Base-by-base conservation (phyloP, 129 eudicot genomes). In the Flaveria ramosissima region DNA sequence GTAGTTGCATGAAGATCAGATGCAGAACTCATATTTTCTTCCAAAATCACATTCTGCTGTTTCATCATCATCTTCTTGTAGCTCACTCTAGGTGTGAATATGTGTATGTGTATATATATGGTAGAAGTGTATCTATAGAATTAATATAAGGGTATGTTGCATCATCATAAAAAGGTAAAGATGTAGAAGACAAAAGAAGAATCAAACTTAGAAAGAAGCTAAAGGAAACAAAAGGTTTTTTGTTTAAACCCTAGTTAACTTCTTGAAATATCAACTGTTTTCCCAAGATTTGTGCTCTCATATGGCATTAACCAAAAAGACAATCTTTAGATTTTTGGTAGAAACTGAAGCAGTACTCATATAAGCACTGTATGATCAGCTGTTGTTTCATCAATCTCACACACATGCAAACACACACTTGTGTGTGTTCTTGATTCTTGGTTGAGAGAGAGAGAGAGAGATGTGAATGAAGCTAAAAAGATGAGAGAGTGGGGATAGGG, bases 291-390 rank as follows among this genome's bases (percentile, higher is more conserved):
- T 86, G 71, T 83, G 79, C 80, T 78, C 50, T 30, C 47, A 74
- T 88, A 86, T 88, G 97, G 93, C 88, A 65, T 71, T 87, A 91
- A 80, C 89, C 90, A 72, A 89, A 60, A 72, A 85, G 90, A 89
- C 95, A 92, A 89, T 72, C 73, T 68, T 78, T 81, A 63, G 77
- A 82, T 77, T 73, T 78, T 67, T 59, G 39, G 61, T 77, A 65
- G 45, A 64, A 64, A 47, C 77, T 73, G 65, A 48, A 68, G 70
- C 60, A 75, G 59, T 36, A 36, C 32, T 62, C 39, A 41, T 64
- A 51, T 39, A 75, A 79, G 81, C 57, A 70, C 60, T 72, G 72
- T 72, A 53, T 80, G 17, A 19, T 48, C 66, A 76, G 70, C 21
- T 72, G 57, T 70, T 72, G 14, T n/a, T 66, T 27, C 12, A 68